A percentile compares a stretch with the other conserved stretches of the same genome.
These are phyloP conservation scores for Chaetomiaceae sp. DNA, from an alignment of 2,329 filamentous ascomycete species.

Conservation along the genomic window DNA sequence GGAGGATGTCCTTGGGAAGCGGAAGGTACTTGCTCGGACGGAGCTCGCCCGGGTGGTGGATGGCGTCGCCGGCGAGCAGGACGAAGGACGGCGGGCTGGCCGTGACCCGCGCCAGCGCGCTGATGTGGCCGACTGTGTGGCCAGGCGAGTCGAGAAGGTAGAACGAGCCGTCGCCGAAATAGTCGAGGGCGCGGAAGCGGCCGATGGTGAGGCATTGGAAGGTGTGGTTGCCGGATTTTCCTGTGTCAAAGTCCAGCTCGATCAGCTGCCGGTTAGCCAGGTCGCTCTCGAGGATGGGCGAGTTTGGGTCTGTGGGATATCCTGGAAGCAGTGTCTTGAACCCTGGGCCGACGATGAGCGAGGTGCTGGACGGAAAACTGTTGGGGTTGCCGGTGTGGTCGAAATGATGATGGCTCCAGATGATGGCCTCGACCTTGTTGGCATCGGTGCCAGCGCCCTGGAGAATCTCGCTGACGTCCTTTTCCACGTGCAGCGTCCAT, in stretches of 20 bases:
- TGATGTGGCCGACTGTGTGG: conserved; percentile 29
- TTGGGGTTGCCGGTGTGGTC: conserved; percentile 48
- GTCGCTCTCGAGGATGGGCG: conserved; percentile 31
- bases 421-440: conserved; percentile 22
- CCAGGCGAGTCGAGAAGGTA: conserved; percentile 29
- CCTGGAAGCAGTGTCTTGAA: conserved; percentile 40
- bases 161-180: conserved; percentile 30
- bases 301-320: conserved; percentile 36
- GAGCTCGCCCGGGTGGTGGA: conserved; percentile 38
- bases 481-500: conserved; percentile 15
- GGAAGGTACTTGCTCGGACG: conserved; percentile 34
- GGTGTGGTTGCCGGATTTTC: not conserved
- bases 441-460: conserved; percentile 18
- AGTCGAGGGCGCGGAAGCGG: conserved; percentile 25
- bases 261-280: conserved; percentile 24
- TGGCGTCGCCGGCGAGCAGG: conserved; percentile 41
- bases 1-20: conserved; percentile 34
- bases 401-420: conserved; percentile 37
- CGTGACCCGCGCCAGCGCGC: conserved; percentile 37
- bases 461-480: conserved; percentile 26
- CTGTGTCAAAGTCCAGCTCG: conserved; percentile 23
- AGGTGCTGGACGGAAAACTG: conserved; percentile 38
- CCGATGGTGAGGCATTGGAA: conserved; percentile 18
- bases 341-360: conserved; percentile 46
- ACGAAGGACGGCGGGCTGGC: conserved; percentile 33